A percentile compares a stretch with the other conserved stretches of the same genome.
phyloP scores from a whole-genome alignment of 2,329 filamentous ascomycete species.

The Aureobasidium pullulans region DNA sequence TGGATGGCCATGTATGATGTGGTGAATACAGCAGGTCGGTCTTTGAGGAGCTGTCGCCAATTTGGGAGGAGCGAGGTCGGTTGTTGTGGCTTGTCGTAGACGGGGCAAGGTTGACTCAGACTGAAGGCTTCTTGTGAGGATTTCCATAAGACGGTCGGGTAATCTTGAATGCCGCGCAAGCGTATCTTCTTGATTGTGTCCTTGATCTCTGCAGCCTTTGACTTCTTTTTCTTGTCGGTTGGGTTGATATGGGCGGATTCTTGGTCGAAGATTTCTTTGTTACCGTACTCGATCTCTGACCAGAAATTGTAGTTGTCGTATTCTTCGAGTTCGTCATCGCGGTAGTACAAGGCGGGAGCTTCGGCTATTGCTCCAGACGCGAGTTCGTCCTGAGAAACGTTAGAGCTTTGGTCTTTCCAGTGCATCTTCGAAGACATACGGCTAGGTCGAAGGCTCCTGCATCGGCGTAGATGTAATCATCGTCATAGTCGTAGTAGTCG shows the following conservation, averaged over 20 bases:
- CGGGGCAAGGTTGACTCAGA: constrained; percentile 14
- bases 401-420: not conserved
- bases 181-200: constrained; percentile 13
- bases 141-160: constrained; percentile 5
- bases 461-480: constrained; percentile 40
- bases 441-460: constrained; percentile 32
- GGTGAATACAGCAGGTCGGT: constrained; percentile 18
- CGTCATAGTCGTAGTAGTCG: constrained; percentile 32
- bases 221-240: constrained; percentile 26
- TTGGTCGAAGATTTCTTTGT: constrained; percentile 38
- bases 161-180: constrained; percentile 9
- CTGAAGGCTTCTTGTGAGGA: not conserved
- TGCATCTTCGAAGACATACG: constrained; percentile 21
- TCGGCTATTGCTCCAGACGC: constrained; percentile 41
- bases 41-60: constrained; percentile 35
- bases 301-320: constrained; percentile 43
- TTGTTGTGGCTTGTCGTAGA: constrained; percentile 17
- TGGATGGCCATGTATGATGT: constrained; percentile 4
- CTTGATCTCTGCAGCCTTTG: constrained; percentile 10
- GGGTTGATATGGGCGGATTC: constrained; percentile 14
- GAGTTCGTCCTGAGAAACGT: constrained; percentile 36
- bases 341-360: constrained; percentile 30
- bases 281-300: constrained; percentile 42
- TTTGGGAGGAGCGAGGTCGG: constrained; percentile 37
- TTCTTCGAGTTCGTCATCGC: constrained; percentile 30